Evolutionary conservation across 2,329 filamentous ascomycete genomes (phyloP).

Genomic region (Fusarium anguioides): DNA sequence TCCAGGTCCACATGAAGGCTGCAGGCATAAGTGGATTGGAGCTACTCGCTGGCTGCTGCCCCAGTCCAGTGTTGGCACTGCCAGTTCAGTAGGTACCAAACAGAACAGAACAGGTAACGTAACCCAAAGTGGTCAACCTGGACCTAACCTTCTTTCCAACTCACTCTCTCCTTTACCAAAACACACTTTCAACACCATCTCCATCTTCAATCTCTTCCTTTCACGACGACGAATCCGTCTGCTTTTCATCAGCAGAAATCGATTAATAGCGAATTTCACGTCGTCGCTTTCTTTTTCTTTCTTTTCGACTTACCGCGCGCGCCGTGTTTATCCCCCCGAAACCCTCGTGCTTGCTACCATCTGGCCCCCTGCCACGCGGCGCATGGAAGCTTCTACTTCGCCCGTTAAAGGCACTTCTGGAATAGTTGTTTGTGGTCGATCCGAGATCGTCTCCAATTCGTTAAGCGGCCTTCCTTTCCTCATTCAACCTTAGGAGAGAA

Average conservation of each 20-base stretch:
- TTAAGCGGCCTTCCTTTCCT: constrained; percentile 18
- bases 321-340: constrained; percentile 26
- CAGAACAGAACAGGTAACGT: constrained; percentile 52
- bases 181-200: constrained; percentile 39
- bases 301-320: constrained; percentile 36
- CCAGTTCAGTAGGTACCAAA: too few species aligned
- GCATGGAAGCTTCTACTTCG: constrained; percentile 53
- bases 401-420: constrained; percentile 40
- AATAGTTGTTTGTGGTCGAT: constrained; percentile 41
- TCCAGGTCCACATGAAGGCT: too few species aligned
- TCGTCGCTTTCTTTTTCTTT: constrained; percentile 33
- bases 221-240: constrained; percentile 42
- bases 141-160: constrained; percentile 25
- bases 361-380: constrained; percentile 46
- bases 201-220: constrained; percentile 38
- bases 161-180: constrained; percentile 43
- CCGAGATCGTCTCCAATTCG: constrained; percentile 41
- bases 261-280: constrained; percentile 35
- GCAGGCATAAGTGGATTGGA: too few species aligned
- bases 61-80: not conserved
- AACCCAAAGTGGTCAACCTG: constrained; percentile 46
- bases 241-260: constrained; percentile 44
- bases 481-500: constrained; percentile 41
- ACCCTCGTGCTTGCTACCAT: constrained; percentile 24
- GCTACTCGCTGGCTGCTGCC: too few species aligned